Evolutionary conservation across 805 yeast species (phyloP).

Genomic region (Komagataella mondaviorum): DNA sequence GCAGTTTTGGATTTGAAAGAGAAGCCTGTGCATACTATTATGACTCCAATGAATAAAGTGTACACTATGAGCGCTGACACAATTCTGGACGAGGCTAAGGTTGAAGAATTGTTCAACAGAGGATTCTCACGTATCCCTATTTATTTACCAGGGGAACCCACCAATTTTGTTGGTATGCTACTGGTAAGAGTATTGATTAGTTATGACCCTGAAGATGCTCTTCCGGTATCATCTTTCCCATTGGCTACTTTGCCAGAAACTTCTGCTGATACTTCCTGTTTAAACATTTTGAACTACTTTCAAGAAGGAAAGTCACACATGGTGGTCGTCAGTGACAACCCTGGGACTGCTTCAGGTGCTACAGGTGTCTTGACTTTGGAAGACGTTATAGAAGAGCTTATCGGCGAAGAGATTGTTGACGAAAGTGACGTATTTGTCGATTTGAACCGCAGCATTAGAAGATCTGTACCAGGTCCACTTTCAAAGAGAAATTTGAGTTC

Average conservation of each 20-base stretch:
- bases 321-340: constrained; percentile 81
- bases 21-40: constrained; percentile 71
- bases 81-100: constrained; percentile 68
- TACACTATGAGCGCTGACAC: constrained; percentile 80
- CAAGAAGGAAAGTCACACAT: constrained; percentile 97
- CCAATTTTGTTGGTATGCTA: constrained; percentile 89
- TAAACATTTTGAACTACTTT: constrained; percentile 87
- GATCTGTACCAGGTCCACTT: constrained; percentile 65
- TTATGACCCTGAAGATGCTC: constrained; percentile 92
- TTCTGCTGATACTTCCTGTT: constrained; percentile 78
- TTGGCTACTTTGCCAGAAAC: constrained; percentile 95
- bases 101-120: constrained; percentile 82
- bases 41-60: constrained; percentile 90
- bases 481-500: constrained; percentile 56
- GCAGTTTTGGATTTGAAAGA: constrained; percentile 92
- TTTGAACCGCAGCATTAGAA: constrained; percentile 74
- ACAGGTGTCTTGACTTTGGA: constrained; percentile 86
- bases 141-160: constrained; percentile 78
- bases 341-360: constrained; percentile 74
- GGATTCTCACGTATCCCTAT: constrained; percentile 95
- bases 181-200: constrained; percentile 84
- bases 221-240: constrained; percentile 88
- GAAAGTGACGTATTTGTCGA: constrained; percentile 92
- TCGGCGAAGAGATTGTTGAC: constrained; percentile 96
- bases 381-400: constrained; percentile 95